phyloP scores from a whole-genome alignment of 129 eudicot genomes.

The Tagetes patula region DNA sequence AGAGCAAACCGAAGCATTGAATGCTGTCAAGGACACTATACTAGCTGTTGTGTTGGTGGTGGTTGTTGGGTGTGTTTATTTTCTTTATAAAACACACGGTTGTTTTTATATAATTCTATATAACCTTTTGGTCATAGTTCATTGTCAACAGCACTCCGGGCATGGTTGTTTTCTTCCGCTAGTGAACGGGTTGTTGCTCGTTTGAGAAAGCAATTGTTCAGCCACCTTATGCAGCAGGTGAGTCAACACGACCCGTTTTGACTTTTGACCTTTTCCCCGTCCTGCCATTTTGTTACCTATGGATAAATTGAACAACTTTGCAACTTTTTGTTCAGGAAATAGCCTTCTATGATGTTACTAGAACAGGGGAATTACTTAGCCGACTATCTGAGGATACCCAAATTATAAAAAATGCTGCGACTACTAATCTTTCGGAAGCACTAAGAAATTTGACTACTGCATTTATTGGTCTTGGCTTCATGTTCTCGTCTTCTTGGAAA shows the following conservation, averaged over 20 bases:
- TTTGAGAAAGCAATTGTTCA: slow-evolving; percentile 46
- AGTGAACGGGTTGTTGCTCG: slow-evolving; percentile 60
- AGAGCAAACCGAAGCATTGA: slow-evolving; percentile 48
- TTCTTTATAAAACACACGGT: background rate
- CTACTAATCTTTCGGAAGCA: slow-evolving; percentile 64
- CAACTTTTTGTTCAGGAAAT: slow-evolving; percentile 43
- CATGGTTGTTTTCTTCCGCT: slow-evolving; percentile 51
- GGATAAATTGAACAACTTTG: background rate
- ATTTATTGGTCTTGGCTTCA: slow-evolving; percentile 75
- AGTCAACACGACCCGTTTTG: slow-evolving; percentile 19
- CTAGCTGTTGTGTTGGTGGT: slow-evolving; percentile 46
- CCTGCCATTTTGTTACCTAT: background rate
- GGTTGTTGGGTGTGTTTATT: slow-evolving; percentile 42
- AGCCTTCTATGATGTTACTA: slow-evolving; percentile 64
- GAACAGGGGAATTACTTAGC: slow-evolving; percentile 65
- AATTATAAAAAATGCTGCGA: slow-evolving; percentile 66
- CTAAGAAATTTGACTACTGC: slow-evolving; percentile 53
- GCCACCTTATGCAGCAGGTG: slow-evolving; percentile 55
- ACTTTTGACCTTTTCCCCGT: background rate
- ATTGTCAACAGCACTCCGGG: slow-evolving; percentile 45
- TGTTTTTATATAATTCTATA: background rate
- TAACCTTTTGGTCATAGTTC: slow-evolving; percentile 44
- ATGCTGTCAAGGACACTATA: slow-evolving; percentile 43
- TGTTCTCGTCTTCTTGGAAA: slow-evolving; percentile 61
- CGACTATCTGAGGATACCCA: slow-evolving; percentile 67